Evolutionary conservation across 805 yeast species (phyloP).

Genomic region (Lipomyces chichibuensis): DNA sequence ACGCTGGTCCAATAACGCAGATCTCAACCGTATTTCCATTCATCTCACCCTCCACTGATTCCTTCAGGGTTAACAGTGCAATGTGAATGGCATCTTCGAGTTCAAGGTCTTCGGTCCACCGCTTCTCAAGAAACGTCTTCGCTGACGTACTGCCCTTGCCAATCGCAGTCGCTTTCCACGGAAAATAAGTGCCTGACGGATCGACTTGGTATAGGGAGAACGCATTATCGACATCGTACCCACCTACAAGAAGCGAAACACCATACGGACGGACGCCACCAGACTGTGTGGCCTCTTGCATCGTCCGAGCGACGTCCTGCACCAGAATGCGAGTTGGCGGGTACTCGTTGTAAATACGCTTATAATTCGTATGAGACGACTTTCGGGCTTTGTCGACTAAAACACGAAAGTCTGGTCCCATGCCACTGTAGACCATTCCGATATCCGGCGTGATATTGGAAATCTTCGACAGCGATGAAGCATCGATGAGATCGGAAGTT

Average conservation of each 20-base stretch:
- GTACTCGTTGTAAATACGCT: constrained; percentile 91
- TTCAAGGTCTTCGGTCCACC: constrained; percentile 98
- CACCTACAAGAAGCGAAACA: constrained; percentile 90
- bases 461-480: constrained; percentile 76
- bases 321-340: constrained; percentile 96
- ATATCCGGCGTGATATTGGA: constrained; percentile 88
- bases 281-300: constrained; percentile 98
- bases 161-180: constrained; percentile 99
- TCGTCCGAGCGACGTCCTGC: constrained; percentile 90
- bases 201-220: constrained; percentile 82
- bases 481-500: constrained; percentile 72
- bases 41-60: constrained; percentile 96
- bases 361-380: constrained; percentile 88
- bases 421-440: constrained; percentile 95
- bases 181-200: constrained; percentile 96
- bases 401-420: constrained; percentile 98
- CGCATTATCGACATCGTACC: constrained; percentile 70
- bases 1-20: constrained; percentile 80
- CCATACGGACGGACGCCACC: constrained; percentile 99
- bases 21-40: constrained; percentile 95
- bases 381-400: constrained; percentile 92
- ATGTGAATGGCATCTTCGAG: constrained; percentile 98
- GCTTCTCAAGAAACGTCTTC: constrained; percentile 92
- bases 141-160: constrained; percentile 97
- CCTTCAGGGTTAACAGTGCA: constrained; percentile 90